These are phyloP conservation scores for Daedalea quercina DNA, from an alignment of 768 basidiomycete species.

Conservation along the genomic window DNA sequence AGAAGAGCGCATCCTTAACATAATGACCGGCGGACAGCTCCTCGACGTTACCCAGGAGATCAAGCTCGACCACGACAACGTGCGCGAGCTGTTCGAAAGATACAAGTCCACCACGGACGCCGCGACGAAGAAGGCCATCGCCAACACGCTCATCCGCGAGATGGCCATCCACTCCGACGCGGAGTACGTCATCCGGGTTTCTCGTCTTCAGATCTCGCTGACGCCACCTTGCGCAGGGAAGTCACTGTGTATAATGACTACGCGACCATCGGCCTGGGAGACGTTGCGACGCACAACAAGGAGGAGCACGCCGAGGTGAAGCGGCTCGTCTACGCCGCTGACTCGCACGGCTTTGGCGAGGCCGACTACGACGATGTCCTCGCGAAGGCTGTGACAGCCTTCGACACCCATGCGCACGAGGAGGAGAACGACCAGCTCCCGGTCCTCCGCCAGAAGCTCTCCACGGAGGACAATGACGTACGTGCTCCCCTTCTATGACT, in stretches of 20 bases:
- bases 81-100: conserved; percentile 16
- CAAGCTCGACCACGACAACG: conserved; percentile 21
- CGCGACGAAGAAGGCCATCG: conserved; percentile 8
- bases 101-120: conserved; percentile 6
- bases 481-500: too few relatives aligned
- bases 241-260: conserved; percentile 18
- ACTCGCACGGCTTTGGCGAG: conserved; percentile 3
- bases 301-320: conserved; percentile 18
- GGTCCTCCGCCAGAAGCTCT: conserved; percentile 6
- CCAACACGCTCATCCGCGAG: conserved; percentile 15
- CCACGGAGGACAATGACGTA: conserved; percentile 18
- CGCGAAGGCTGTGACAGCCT: conserved; percentile 12
- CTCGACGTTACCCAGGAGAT: conserved; percentile 15
- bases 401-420: conserved; percentile 17
- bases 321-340: conserved; percentile 14
- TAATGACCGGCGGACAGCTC: background rate
- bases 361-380: conserved; percentile 13
- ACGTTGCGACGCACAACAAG: conserved; percentile 16
- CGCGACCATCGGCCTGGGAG: conserved; percentile 8
- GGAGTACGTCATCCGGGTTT: conserved; percentile 2
- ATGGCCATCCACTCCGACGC: conserved; percentile 16
- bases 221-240: too few relatives aligned
- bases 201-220: too few relatives aligned
- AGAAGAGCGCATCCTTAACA: too few relatives aligned
- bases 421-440: conserved; percentile 17